Evolutionary conservation across 2,329 filamentous ascomycete species (phyloP), one percentile per base, ranked within the genome.

Genomic region (Lachnellula subtilissima): DNA sequence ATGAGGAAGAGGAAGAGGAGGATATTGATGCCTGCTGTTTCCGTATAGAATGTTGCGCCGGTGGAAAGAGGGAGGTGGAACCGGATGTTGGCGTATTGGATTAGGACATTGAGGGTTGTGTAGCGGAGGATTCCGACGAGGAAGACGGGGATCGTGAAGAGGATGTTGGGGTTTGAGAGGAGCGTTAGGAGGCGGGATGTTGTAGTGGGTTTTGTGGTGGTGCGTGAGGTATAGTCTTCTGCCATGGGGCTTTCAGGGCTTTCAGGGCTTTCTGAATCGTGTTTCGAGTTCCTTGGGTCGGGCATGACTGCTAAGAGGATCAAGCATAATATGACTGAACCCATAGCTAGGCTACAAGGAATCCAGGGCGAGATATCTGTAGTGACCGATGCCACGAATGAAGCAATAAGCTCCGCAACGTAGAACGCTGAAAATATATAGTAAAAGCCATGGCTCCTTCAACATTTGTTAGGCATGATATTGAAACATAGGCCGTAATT

Each of bases 381-480:
- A 2, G 67, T 69, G 1, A 66, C 36, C 1, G 64, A 60, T 3
- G 67, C 67, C 14, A 65, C 25, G 28, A 61, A 66, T 5, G 67
- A 69, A 15, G 61, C 64, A 5, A 67, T 54, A 14, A 69, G 60
- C 43, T 69, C 67, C 1, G 67, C 67, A 25, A 66, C 52, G 45
- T 69, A 69, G 42, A 67, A 69, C 23, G 67, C 65, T 8, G 67
- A 68, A 45, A 68, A 69, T 40, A 69, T 67, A 40, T 67, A 67
- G 32, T 69, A 69, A 47, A 68, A 69, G 1, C 61, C 62, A 52
- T 65, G 60, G 45, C 67, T 69, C 54, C 67, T 68, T 17, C 6
- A 14, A 35, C 1, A 51, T 19, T 17, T 1, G 3, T 28, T 46
- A 14, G 35, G 19, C 5, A 35, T n/a, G 14, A 28, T 11, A 9